Evolutionary conservation across 495 filamentous ascomycete species (phyloP), one percentile per base, ranked within the genome.

Genomic region (Lophiotrema nucula): DNA sequence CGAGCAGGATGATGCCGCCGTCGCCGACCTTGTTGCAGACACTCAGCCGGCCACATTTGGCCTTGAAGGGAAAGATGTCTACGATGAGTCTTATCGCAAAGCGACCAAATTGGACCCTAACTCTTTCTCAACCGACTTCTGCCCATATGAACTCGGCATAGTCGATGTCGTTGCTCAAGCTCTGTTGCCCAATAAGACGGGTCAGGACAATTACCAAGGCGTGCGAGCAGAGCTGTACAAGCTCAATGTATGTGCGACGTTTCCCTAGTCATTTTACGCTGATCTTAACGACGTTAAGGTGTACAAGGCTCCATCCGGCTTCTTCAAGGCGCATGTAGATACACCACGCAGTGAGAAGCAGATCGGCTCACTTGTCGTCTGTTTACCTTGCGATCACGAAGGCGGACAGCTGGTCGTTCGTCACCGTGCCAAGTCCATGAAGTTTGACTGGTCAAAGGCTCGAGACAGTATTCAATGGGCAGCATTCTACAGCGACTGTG

Each of bases 401-500:
- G 79, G 67, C 49, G 76, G 72, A 5, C 43, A 57, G 18, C 65
- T 79, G 5, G 51, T 60, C 16, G 67, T 78, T 2, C 58, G 66
- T 4, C 72, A 79, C 57, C 45, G 62, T 6, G 65, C 62, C 11
- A 28, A 73, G 27, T 56, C 65, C 2, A 56, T 73, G 13, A 53
- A 58, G 4, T 78, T 74, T 52, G 74, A 80, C 64, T 83, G 80
- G 79, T 5, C 21, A 27, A 6, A 22, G 59, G 59, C 22, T 22
- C 37, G 0, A 39, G 45, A 3, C 1, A 27, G 23, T 15, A 72
- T 84, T 46, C 67, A 77, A 23, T 86, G 80, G 81, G 80, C 77
- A 0, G 81, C 82, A 1, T 86, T 86, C 66, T 85, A 83, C 62
- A 80, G 75, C 54, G 80, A 85, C 59, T 83, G 78, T 57, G 76